Conservation (phyloP, 441 rosid genomes). For the Metrosideros polymorpha region DNA sequence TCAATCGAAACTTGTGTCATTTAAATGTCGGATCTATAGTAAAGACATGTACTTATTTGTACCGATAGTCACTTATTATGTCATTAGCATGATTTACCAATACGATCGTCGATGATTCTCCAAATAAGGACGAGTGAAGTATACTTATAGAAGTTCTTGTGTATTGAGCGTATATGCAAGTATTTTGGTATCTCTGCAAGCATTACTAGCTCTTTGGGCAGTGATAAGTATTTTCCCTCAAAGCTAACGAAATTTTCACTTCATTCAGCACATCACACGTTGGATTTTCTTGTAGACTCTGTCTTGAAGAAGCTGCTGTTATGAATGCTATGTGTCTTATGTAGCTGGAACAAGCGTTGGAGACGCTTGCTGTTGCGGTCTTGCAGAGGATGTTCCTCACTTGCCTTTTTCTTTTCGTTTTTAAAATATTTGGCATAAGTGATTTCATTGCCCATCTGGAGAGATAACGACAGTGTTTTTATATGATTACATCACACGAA, state of each 20-base stretch:
- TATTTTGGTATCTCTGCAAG: neutral
- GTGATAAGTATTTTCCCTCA: neutral
- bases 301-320: neutral
- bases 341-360: neutral
- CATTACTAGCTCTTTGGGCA: neutral
- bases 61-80: no score
- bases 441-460: neutral
- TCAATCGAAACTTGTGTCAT: no score
- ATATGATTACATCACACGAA: neutral
- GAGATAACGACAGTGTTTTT: neutral
- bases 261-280: neutral
- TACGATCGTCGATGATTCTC: neutral
- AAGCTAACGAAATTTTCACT: neutral
- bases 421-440: neutral
- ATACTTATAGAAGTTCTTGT: neutral
- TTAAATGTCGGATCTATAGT: no score
- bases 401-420: neutral
- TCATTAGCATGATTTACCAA: neutral
- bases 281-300: neutral
- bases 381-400: neutral
- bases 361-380: neutral
- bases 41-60: no score
- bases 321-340: neutral
- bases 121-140: neutral
- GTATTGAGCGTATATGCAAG: neutral